Evolutionary conservation across 768 basidiomycete species (phyloP), one percentile per base, ranked within the genome.

Genomic region (Russula sp.): DNA sequence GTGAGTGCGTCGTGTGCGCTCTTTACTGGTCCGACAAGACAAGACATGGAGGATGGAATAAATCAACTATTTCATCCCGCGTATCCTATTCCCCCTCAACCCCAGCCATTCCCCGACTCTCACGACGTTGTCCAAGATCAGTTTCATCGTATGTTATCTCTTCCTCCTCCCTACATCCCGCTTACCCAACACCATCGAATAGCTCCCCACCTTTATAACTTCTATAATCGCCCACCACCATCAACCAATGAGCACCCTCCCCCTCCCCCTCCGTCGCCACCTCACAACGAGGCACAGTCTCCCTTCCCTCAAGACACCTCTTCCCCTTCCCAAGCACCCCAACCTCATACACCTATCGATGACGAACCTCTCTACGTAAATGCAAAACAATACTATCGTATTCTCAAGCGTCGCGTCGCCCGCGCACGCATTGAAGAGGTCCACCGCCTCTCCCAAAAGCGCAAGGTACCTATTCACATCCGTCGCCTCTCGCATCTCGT

Each of bases 321-420:
- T 6, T 55, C 61, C 55, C 66, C 72, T 47, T 64, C 71, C 71
- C 75, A 73, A 37, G 69, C 72, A 66, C 67, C 69, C 61, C 70
- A 75, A 57, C 73, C 78, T 20, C 80, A 79, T 64, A 42, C 68
- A 4, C 75, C 75, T 62, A 80, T 91, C 69, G 95, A 98, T 76
- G 94, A 98, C 67, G 96, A 99, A 74, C 96, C 97, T 32, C 86
- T 99, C 68, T 98, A 98, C 77, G 97, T 99, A 63, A 99, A 99
- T 70, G 96, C 97, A 63, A 99, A 99, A 73, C 97, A 99, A 76
- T 99, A 98, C 74, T 94, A 95, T 70, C 91, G 97, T 72, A 98
- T 99, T 70, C 84, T 99, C 75, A 98, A 98, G 79, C 83, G 97
- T 66, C 83, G 97, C 60, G 84, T 91, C 68, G 94, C 96, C 6